Base-by-base conservation (phyloP, 169 alveolate species). In the Plasmodium berghei region DNA sequence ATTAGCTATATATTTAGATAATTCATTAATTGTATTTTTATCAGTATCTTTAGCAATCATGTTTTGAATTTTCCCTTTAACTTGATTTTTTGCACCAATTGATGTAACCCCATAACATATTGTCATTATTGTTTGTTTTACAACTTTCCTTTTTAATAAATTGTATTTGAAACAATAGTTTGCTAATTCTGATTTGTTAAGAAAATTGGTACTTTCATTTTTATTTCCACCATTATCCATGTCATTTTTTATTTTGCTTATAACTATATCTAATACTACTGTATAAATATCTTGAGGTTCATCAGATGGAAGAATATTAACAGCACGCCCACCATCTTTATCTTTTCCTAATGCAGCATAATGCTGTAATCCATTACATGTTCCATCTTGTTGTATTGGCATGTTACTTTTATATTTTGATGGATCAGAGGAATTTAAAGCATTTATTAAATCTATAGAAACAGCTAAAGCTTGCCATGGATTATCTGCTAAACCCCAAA, bases 101-200 rank as follows among this genome's bases (percentile, higher is more conserved):
- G 97, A 95, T 1, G 99, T 98, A 12, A 98, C 99, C 6, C 99
- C 99, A 88, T 98, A 98, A 46, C 98, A 98, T 24, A 98, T 97
- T 42, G 99, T 98, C 99, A 98, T 98, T 22, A 98, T 99, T n/a
- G 99, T 98, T 94, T 98, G 98, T 90, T 98, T 98, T 52, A 98
- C 98, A n/a, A 96, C 97, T 72, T 95, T 97, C 22, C 99, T 88
- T 88, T 94, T 93, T 63, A 98, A 93, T 26, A 97, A 56, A 22
- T 96, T 96, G 64, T 80, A 80, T 73, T 92, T 73, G 54, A 93
- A 62, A 55, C 98, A 94, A 40, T 93, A 71, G 10, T 92, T 71
- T 16, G 97, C 98, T 0, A 94, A 83, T 54, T 88, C 92, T 5
- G 88, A 9, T n/a, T 73, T 34, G 2, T 16, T 18, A 0, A 18